These are phyloP conservation scores for Epichloe sylvatica DNA, from an alignment of 2,329 filamentous ascomycete genomes.

Conservation along the genomic window DNA sequence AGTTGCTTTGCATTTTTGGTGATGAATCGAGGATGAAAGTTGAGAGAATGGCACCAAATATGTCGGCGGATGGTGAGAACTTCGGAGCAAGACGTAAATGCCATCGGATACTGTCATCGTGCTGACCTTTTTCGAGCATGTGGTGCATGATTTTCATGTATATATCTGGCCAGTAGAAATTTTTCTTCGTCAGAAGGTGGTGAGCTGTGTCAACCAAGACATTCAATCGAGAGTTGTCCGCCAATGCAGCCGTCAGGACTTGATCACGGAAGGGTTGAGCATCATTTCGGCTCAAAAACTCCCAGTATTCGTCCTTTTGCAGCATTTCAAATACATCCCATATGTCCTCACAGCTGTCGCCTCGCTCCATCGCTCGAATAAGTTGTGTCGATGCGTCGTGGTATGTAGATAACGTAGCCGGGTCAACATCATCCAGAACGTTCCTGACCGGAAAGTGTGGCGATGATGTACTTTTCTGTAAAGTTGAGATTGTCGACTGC, in stretches of 20 bases:
- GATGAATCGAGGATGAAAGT: constrained; percentile 27
- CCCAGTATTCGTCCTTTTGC: constrained; percentile 6
- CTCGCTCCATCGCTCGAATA: constrained; percentile 9
- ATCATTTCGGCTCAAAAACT: constrained; percentile 11
- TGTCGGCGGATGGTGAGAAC: constrained; percentile 27
- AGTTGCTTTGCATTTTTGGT: constrained; percentile 22
- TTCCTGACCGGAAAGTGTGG: neutral
- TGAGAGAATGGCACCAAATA: constrained; percentile 30
- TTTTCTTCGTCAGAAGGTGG: constrained; percentile 23
- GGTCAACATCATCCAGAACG: neutral
- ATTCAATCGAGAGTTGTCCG: constrained; percentile 12
- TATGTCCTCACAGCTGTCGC: constrained; percentile 12
- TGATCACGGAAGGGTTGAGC: constrained; percentile 16
- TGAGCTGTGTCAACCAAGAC: constrained; percentile 15
- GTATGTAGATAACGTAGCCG: constrained; percentile 6
- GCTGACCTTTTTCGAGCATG: constrained; percentile 26
- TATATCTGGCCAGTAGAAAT: constrained; percentile 34
- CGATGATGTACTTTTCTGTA: neutral
- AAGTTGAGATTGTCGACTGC: neutral
- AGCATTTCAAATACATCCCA: constrained; percentile 17
- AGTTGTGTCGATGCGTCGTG: constrained; percentile 10
- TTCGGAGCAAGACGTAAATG: constrained; percentile 30
- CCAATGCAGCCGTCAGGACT: constrained; percentile 18
- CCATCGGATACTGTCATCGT: constrained; percentile 30
- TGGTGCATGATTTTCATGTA: constrained; percentile 33